Evolutionary conservation across 2,329 filamentous ascomycete species (phyloP).

Genomic region (Xylariomycetidae sp.): DNA sequence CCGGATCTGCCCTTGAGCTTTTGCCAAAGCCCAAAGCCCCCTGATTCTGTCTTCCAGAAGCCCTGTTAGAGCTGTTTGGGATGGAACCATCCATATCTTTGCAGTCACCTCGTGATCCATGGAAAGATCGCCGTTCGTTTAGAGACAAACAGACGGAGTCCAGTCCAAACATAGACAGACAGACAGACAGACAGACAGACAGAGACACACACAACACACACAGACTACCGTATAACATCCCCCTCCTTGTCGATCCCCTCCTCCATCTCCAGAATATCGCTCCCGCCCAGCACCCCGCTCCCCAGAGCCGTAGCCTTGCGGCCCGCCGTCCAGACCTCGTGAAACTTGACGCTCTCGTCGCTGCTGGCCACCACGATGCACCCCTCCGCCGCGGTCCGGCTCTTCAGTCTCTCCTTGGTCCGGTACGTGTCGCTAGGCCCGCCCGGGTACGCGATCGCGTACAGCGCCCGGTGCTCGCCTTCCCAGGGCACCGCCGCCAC

Average conservation of each 20-base stretch:
- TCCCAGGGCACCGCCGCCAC: conserved; percentile 83
- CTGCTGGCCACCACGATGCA: conserved; percentile 90
- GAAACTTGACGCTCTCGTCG: conserved; percentile 89
- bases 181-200: too few relatives aligned
- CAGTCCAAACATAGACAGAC: too few relatives aligned
- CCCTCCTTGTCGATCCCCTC: conserved; percentile 75
- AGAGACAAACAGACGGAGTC: too few relatives aligned
- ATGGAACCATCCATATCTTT: too few relatives aligned
- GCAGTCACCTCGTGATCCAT: too few relatives aligned
- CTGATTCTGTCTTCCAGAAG: too few relatives aligned
- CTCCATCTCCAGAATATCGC: conserved; percentile 76
- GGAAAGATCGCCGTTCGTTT: too few relatives aligned
- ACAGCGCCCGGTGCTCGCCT: conserved; percentile 73
- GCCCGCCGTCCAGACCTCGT: conserved; percentile 81
- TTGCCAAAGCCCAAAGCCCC: too few relatives aligned
- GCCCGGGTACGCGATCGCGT: conserved; percentile 78
- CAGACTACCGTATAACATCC: conserved; percentile 62
- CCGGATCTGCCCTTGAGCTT: too few relatives aligned
- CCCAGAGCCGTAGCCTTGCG: conserved; percentile 48
- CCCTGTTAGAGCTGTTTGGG: too few relatives aligned
- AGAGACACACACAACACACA: too few relatives aligned
- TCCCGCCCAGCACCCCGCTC: conserved; percentile 68
- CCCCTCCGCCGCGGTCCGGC: conserved; percentile 61
- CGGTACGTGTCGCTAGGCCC: conserved; percentile 38
- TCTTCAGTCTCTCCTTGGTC: conserved; percentile 43